These are phyloP conservation scores for Kregervanrija delftensis DNA, from an alignment of 805 yeast genomes.

Conservation along the genomic window DNA sequence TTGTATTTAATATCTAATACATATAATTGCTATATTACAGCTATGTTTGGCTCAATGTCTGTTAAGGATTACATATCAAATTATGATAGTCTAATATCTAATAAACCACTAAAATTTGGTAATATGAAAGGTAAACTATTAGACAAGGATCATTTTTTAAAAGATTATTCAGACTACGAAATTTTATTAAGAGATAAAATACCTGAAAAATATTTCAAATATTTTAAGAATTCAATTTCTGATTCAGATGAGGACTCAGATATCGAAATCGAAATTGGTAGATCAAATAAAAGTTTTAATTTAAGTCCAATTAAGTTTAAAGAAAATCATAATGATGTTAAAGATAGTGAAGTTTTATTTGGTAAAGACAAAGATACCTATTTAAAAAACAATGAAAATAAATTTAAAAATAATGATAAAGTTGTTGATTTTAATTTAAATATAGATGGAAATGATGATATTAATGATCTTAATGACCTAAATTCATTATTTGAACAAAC, in stretches of 20 bases:
- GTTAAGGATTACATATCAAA: conserved; percentile 23
- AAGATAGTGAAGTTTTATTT: conserved; percentile 2
- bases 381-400: background rate
- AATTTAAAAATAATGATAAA: no score
- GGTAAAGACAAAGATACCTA: conserved; percentile 1
- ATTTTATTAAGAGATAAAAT: conserved; percentile 22
- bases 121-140: conserved; percentile 23
- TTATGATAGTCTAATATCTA: conserved; percentile 20
- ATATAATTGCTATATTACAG: background rate
- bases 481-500: conserved; percentile 5
- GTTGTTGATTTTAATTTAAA: no score
- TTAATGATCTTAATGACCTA: conserved; percentile 1
- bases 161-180: conserved; percentile 24
- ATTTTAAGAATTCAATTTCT: conserved; percentile 12
- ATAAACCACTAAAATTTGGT: conserved; percentile 24
- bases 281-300: conserved; percentile 15
- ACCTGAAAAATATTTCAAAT: conserved; percentile 21
- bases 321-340: conserved; percentile 6
- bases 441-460: no score
- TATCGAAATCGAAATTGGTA: conserved; percentile 23
- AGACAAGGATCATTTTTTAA: conserved; percentile 14
- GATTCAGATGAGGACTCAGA: conserved; percentile 1
- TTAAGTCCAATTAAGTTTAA: conserved; percentile 21
- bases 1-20: no score
- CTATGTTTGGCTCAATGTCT: conserved; percentile 25